Percentiles rank a stretch among this genome's conserved stretches.
Conservation (phyloP, 805 yeast species). For the Metschnikowia picachoensis region DNA sequence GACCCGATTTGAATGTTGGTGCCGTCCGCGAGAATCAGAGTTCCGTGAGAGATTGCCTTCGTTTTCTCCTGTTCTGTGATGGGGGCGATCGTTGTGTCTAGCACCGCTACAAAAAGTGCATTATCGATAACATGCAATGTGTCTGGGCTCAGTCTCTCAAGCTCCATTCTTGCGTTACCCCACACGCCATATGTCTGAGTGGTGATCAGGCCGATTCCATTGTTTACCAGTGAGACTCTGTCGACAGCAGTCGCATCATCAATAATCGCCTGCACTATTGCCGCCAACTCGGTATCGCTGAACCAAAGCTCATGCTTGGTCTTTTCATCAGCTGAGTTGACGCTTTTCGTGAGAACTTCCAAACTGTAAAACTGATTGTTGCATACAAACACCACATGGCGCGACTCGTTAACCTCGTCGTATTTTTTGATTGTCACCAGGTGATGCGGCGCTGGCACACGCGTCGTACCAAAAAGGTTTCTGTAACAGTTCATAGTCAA, state of each 20-base stretch:
- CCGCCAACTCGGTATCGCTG: slow-evolving; percentile 47
- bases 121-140: slow-evolving; percentile 40
- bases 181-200: slow-evolving; percentile 50
- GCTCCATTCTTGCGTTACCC: slow-evolving; percentile 43
- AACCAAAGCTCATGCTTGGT: slow-evolving; percentile 45
- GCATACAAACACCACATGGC: slow-evolving; percentile 48
- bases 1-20: slow-evolving; percentile 52
- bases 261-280: slow-evolving; percentile 41
- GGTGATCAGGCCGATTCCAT: slow-evolving; percentile 52
- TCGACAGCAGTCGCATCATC: slow-evolving; percentile 33
- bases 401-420: slow-evolving; percentile 31
- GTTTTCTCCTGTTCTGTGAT: slow-evolving; percentile 46
- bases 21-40: slow-evolving; percentile 37
- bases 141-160: slow-evolving; percentile 36
- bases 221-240: slow-evolving; percentile 36
- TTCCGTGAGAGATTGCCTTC: slow-evolving; percentile 49
- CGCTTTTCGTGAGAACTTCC: slow-evolving; percentile 42
- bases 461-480: slow-evolving; percentile 66
- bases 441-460: slow-evolving; percentile 37
- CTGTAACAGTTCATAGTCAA: slow-evolving; percentile 66
- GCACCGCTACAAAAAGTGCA: slow-evolving; percentile 49
- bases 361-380: slow-evolving; percentile 49
- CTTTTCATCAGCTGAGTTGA: slow-evolving; percentile 16
- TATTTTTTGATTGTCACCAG: slow-evolving; percentile 39
- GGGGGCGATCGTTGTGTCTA: slow-evolving; percentile 46